Conservation (phyloP, 169 alveolate genomes). For the Toxoplasma gondii region DNA sequence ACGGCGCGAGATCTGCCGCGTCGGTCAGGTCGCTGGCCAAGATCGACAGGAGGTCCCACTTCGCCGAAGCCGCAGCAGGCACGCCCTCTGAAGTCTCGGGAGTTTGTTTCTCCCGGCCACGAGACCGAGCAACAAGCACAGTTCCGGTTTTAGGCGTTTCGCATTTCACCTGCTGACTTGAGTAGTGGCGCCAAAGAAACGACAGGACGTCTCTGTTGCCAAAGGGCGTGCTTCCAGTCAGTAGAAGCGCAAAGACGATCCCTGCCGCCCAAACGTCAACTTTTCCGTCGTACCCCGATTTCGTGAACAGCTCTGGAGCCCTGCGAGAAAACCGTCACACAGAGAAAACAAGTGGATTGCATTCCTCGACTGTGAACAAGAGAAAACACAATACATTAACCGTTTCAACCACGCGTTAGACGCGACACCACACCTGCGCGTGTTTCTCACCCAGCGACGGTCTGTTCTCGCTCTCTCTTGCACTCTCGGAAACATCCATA, state of each 20-base stretch:
- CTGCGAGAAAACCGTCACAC: background rate
- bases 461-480: too few relatives aligned
- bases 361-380: too few relatives aligned
- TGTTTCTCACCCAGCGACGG: too few relatives aligned
- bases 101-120: too few relatives aligned
- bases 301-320: slow-evolving; percentile 28
- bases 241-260: background rate
- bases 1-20: background rate
- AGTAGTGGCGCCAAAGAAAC: background rate
- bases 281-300: slow-evolving; percentile 16
- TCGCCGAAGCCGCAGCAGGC: background rate
- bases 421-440: too few relatives aligned
- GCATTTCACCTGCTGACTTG: background rate
- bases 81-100: too few relatives aligned
- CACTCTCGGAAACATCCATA: too few relatives aligned
- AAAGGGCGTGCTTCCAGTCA: background rate
- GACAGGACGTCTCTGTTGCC: background rate
- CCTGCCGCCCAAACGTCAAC: slow-evolving; percentile 29
- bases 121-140: too few relatives aligned
- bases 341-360: background rate
- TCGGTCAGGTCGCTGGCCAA: background rate
- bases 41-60: background rate
- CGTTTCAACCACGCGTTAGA: too few relatives aligned
- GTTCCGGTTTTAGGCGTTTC: too few relatives aligned
- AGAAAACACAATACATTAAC: too few relatives aligned